Evolutionary conservation across 2,329 filamentous ascomycete genomes (phyloP).

Genomic region (Talaromyces verruculosus): DNA sequence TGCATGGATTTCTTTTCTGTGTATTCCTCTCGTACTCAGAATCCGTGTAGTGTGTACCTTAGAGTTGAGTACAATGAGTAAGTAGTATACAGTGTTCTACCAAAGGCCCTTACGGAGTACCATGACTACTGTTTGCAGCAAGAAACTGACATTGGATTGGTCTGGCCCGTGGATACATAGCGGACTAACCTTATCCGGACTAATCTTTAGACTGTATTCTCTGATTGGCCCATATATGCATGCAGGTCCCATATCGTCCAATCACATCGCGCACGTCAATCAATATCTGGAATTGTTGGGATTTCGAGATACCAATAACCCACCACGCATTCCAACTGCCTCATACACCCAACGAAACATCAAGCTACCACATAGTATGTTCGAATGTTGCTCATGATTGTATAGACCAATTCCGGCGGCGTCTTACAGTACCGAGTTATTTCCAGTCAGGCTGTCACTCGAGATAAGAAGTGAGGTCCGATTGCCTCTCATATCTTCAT

Average conservation of each 20-base stretch:
- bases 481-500: not conserved
- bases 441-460: not conserved
- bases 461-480: not conserved
- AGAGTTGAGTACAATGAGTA: no score
- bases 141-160: not conserved
- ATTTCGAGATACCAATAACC: not conserved
- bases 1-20: not conserved
- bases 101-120: no score
- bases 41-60: not conserved
- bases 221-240: not conserved
- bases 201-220: not conserved
- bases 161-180: not conserved
- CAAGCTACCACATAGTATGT: not conserved
- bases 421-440: not conserved
- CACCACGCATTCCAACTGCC: not conserved
- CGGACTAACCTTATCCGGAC: not conserved
- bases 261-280: not conserved
- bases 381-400: not conserved
- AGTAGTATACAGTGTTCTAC: no score
- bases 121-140: not conserved
- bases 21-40: no score
- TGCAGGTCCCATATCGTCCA: not conserved
- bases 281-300: constrained; percentile 12
- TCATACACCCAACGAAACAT: not conserved
- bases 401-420: not conserved